Evolutionary conservation across 2,329 filamentous ascomycete species (phyloP), one percentile per base, ranked within the genome.

Genomic region (Venturia pyrina): DNA sequence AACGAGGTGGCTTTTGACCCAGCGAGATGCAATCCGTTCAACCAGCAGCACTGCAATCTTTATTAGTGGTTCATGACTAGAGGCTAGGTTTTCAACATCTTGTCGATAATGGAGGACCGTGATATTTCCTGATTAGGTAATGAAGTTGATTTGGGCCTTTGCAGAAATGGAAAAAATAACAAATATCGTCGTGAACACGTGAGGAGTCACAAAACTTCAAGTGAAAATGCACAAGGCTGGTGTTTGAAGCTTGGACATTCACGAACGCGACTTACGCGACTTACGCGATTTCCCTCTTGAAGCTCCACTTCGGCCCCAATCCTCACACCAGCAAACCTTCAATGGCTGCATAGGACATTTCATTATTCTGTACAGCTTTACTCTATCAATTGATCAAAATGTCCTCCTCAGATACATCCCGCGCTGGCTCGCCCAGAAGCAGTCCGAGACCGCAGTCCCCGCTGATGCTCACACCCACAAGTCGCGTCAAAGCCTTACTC

Each of bases 401-500:
- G 60, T 62, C 60, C n/a, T 43, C 60, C 43, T 62, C 60, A 21
- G 7, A 19, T 28, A 19, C 37, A 11, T 62, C 60, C 11, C 60
- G 40, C 19, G 34, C 60, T 43, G 28, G 34, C 37, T 62, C 60
- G 1, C 34, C 60, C 13, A 17, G 40, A 2, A 43, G 40, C 28
- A 62, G 43, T 17, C 60, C 62, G n/a, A n/a, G 13, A 28, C 34
- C 62, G 21, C 43, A 64, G 44, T 67, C 67, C 8, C 65, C 68
- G 11, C 46, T 67, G 4, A 63, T 67, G 43, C 72, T 79, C 61
- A 78, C 78, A 0, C 79, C 79, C 5, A 75, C 77, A 62, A 75
- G 75, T 65, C 83, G 82, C 70, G 78, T 82, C 62, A 78, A 78
- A 68, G 80, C 79, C 8, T 76, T 82, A 70, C 74, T 83, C 61